Conservation (phyloP, 1,284 basidiomycete genomes). For the Pseudozyma thailandica region DNA sequence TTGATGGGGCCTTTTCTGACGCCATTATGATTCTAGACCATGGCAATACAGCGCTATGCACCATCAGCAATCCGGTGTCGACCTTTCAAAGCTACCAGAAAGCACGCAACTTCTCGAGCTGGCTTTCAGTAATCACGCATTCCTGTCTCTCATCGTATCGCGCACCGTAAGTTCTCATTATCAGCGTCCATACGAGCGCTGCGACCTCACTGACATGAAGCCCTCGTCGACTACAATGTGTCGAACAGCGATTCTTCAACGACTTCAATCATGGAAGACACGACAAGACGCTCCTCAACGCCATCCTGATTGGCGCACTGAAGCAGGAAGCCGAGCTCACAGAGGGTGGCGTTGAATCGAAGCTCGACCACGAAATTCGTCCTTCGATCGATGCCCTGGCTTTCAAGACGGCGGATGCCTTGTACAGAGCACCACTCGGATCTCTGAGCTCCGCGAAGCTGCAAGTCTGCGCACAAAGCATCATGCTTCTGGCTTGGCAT, state of each 20-base stretch:
- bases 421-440: constrained; percentile 9
- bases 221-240: not conserved
- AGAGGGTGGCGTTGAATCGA: not conserved
- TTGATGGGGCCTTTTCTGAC: too few relatives aligned
- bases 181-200: too few relatives aligned
- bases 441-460: constrained; percentile 4
- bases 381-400: constrained; percentile 5
- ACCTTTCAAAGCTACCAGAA: not conserved
- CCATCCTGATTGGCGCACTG: constrained; percentile 19
- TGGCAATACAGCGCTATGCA: too few relatives aligned
- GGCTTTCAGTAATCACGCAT: constrained; percentile 35
- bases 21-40: too few relatives aligned
- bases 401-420: not conserved
- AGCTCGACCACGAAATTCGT: not conserved
- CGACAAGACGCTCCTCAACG: constrained; percentile 13
- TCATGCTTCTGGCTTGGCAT: constrained; percentile 46
- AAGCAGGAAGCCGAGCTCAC: constrained; percentile 2
- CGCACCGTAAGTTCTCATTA: constrained; percentile 16
- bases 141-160: constrained; percentile 29
- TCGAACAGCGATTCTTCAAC: constrained; percentile 10
- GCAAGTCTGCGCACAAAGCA: constrained; percentile 16
- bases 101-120: constrained; percentile 14
- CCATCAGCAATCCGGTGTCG: too few relatives aligned
- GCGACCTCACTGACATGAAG: constrained; percentile 1
- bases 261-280: not conserved